These are phyloP conservation scores for Escovopsis sp. DNA, from an alignment of 2,329 filamentous ascomycete species.

Conservation along the genomic window DNA sequence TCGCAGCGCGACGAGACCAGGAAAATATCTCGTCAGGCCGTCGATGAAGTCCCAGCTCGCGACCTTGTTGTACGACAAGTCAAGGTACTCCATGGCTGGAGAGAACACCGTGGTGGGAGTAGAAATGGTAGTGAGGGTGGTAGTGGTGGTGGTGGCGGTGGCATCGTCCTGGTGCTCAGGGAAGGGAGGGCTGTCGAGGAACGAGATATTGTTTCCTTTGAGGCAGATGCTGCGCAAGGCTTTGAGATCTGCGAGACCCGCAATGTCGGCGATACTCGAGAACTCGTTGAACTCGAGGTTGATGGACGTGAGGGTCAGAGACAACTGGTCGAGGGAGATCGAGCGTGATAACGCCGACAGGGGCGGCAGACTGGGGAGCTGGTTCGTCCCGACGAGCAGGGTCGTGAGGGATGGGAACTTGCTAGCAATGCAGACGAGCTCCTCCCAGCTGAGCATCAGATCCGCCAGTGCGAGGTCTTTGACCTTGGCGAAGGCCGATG, in stretches of 20 bases:
- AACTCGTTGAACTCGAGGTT: constrained; percentile 62
- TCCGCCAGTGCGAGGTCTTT: constrained; percentile 50
- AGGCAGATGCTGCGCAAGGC: constrained; percentile 49
- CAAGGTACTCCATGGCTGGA: constrained; percentile 44
- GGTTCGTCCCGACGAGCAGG: constrained; percentile 42
- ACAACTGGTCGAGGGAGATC: constrained; percentile 24
- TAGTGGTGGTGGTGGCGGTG: no score
- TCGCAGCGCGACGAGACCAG: constrained; percentile 58
- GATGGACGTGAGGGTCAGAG: constrained; percentile 41
- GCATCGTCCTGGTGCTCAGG: constrained; percentile 3
- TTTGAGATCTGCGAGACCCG: constrained; percentile 33
- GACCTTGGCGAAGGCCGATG: constrained; percentile 32
- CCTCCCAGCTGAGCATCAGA: constrained; percentile 49
- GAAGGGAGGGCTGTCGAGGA: constrained; percentile 14
- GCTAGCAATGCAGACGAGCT: constrained; percentile 38
- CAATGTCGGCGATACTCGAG: constrained; percentile 39
- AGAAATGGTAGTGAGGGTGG: no score
- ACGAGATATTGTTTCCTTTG: constrained; percentile 58
- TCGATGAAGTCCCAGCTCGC: constrained; percentile 61
- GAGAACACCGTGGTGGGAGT: constrained; percentile 31
- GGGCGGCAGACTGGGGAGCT: constrained; percentile 37
- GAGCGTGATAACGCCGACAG: constrained; percentile 1
- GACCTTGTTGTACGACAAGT: constrained; percentile 59
- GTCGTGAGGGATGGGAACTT: constrained; percentile 37
- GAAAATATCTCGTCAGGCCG: constrained; percentile 49